phyloP scores from a whole-genome alignment of 73 alveolate species.

The Uronychia setigera region DNA sequence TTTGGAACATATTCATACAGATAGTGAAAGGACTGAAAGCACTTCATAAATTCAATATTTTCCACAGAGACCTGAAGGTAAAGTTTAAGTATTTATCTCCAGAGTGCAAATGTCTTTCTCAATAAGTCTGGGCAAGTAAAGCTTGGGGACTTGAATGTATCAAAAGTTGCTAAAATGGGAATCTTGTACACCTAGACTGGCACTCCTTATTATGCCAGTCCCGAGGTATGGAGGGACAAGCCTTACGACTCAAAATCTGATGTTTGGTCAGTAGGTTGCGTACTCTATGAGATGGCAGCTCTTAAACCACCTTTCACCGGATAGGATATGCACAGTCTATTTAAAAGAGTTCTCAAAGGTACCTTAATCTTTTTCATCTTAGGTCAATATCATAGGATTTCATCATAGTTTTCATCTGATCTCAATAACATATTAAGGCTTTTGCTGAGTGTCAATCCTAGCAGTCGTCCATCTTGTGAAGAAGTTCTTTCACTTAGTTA shows the following conservation, averaged over 20 bases:
- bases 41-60: slow-evolving; percentile 18
- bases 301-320: slow-evolving; percentile 52
- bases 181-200: slow-evolving; percentile 49
- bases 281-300: slow-evolving; percentile 37
- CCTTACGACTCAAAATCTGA: slow-evolving; percentile 78
- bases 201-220: slow-evolving; percentile 85
- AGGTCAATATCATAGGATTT: background rate
- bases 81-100: background rate
- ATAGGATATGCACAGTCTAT: slow-evolving; percentile 22
- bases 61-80: slow-evolving; percentile 39
- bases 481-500: background rate
- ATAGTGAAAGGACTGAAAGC: slow-evolving; percentile 36
- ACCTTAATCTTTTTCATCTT: background rate
- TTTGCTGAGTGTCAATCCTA: background rate
- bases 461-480: background rate
- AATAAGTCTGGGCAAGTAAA: slow-evolving; percentile 8
- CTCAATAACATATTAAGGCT: background rate
- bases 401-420: background rate
- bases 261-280: slow-evolving; percentile 59
- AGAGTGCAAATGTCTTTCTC: slow-evolving; percentile 26
- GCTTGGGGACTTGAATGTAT: slow-evolving; percentile 62
- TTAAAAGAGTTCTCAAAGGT: slow-evolving; percentile 5
- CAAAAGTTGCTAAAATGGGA: slow-evolving; percentile 42
- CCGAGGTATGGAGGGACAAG: slow-evolving; percentile 77
- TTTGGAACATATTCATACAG: slow-evolving; percentile 11